These are phyloP conservation scores for Vanilla planifolia DNA, from an alignment of 106 monocot species.

Conservation along the genomic window DNA sequence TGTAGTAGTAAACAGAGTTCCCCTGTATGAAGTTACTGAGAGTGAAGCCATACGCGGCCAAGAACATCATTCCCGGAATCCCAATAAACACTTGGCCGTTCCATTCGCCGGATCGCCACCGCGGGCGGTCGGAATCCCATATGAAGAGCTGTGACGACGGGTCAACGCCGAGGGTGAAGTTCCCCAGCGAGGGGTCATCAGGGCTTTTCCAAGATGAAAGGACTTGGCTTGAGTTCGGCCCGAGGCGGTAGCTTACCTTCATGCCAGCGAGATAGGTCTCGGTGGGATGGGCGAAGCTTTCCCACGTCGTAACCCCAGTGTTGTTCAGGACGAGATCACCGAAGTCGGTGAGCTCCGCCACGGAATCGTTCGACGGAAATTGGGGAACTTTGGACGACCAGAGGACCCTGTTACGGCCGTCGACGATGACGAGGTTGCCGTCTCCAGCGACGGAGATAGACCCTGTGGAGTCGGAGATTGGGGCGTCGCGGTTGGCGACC, in stretches of 20 bases:
- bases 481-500: slow-evolving; percentile 3
- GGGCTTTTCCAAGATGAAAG: background rate
- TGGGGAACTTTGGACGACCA: slow-evolving; percentile 1
- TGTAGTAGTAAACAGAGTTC: slow-evolving; percentile 3
- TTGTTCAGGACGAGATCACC: background rate
- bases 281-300: slow-evolving; percentile 4
- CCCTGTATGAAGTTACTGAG: slow-evolving; percentile 23
- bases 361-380: background rate
- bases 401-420: background rate
- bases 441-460: background rate
- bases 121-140: slow-evolving; percentile 1
- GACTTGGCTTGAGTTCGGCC: background rate
- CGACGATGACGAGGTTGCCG: background rate
- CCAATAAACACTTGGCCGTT: slow-evolving; percentile 9
- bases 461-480: background rate
- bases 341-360: background rate
- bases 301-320: background rate
- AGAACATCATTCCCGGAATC: background rate
- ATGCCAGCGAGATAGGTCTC: slow-evolving; percentile 5
- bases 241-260: background rate
- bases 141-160: slow-evolving; percentile 3
- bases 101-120: slow-evolving; percentile 8
- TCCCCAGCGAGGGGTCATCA: background rate
- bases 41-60: slow-evolving; percentile 24
- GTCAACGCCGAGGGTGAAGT: slow-evolving; percentile 1